Conservation (phyloP, 345 rosid species). For the Schrenkiella parvula region DNA sequence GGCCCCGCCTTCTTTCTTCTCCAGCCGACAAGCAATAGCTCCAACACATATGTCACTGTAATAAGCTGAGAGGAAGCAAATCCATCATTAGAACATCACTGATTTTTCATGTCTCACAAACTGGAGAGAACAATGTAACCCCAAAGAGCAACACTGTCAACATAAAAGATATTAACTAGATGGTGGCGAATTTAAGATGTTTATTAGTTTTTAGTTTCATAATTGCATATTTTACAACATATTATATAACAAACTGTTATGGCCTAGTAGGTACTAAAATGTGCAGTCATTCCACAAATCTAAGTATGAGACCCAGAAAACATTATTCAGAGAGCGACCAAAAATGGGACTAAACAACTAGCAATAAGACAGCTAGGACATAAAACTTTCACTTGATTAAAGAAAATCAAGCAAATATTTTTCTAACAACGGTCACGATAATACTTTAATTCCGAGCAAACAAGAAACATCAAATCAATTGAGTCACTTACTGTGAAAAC, state of each 20-base stretch:
- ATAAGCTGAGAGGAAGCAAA: conserved; percentile 55
- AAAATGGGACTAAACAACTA: background rate
- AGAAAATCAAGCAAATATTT: background rate
- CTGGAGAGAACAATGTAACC: background rate
- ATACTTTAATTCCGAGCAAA: background rate
- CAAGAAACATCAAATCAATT: background rate
- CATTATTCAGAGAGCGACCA: background rate
- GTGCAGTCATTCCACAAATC: background rate
- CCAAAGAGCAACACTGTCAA: background rate
- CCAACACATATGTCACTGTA: conserved; percentile 95
- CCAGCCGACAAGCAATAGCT: conserved; percentile 90
- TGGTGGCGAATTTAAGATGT: background rate
- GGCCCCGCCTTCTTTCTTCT: conserved; percentile 81
- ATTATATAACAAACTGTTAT: background rate
- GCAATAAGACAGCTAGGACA: background rate
- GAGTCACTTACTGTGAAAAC: background rate
- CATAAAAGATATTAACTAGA: background rate
- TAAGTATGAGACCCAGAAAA: background rate
- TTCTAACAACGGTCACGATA: background rate
- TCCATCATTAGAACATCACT: background rate
- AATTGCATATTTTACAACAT: background rate
- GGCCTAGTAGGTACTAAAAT: background rate
- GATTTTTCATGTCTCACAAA: background rate
- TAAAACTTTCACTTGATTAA: background rate
- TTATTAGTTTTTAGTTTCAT: background rate